Conservation (phyloP, 768 basidiomycete genomes). For the Rhodosporidiobolus sp. region DNA sequence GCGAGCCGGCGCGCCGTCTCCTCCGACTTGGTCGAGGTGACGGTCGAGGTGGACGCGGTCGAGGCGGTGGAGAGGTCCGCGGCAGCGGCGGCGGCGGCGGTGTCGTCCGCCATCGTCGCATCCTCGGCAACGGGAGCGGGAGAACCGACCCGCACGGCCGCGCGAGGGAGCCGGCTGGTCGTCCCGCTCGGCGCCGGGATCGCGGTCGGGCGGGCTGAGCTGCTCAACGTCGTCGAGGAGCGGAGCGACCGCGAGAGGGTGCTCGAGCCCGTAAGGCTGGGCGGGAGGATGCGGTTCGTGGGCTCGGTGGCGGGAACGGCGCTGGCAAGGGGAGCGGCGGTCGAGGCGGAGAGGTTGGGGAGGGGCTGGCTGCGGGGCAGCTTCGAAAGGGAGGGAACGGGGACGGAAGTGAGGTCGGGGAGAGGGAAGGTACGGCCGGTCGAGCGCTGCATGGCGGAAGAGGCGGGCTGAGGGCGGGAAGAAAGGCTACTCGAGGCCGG, state of each 20-base stretch:
- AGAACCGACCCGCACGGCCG: neutral
- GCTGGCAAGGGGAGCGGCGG: neutral
- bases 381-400: neutral
- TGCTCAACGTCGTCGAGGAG: neutral
- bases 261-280: neutral
- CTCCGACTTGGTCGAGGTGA: constrained; percentile 7
- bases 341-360: neutral
- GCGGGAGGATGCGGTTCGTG: neutral
- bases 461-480: neutral
- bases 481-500: neutral
- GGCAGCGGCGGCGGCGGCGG: neutral
- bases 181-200: no score
- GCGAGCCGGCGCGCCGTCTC: constrained; percentile 37
- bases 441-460: constrained; percentile 8
- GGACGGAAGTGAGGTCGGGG: neutral
- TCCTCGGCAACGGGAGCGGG: no score
- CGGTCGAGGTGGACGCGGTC: neutral
- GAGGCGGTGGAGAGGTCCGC: neutral
- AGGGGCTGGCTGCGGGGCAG: neutral
- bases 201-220: neutral
- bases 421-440: neutral
- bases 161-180: neutral
- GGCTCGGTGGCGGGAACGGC: neutral
- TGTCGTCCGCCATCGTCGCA: neutral
- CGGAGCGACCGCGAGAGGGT: neutral